phyloP scores from a whole-genome alignment of 2,329 filamentous ascomycete genomes.

The Arthrobotrys iridis region DNA sequence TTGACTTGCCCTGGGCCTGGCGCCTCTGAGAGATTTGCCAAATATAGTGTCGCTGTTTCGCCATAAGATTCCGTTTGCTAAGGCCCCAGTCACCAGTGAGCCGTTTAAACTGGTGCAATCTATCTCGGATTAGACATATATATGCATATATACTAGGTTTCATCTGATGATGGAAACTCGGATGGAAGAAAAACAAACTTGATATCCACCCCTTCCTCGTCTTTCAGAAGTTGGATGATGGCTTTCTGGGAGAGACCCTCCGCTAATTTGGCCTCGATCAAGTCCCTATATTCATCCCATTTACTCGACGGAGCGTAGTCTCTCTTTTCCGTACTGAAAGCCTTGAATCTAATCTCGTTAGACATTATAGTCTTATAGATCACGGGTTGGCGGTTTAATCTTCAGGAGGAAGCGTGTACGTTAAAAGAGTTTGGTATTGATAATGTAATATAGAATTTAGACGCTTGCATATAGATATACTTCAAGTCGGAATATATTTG shows the following conservation, averaged over 20 bases:
- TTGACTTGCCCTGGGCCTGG: neutral
- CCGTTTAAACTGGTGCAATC: neutral
- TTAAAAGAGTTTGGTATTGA: too few relatives aligned
- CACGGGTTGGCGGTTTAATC: neutral
- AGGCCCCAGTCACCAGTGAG: neutral
- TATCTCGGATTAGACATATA: neutral
- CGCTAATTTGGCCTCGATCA: neutral
- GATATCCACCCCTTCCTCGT: neutral
- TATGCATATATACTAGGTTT: too few relatives aligned
- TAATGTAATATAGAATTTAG: too few relatives aligned
- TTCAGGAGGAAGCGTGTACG: neutral
- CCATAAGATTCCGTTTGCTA: conserved; percentile 1
- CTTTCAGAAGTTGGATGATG: neutral
- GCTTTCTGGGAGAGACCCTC: neutral
- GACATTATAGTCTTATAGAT: neutral
- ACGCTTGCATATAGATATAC: too few relatives aligned
- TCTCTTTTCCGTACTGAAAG: neutral
- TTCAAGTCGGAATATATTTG: too few relatives aligned
- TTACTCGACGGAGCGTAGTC: neutral
- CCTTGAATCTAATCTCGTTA: neutral
- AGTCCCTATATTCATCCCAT: neutral
- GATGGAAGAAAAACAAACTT: neutral
- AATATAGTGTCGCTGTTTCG: neutral
- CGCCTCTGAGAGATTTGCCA: neutral
- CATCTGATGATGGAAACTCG: neutral